A percentile compares a stretch with the other conserved stretches of the same genome.
These are phyloP conservation scores for Candida easanensis DNA, from an alignment of 805 yeast genomes.

Conservation along the genomic window DNA sequence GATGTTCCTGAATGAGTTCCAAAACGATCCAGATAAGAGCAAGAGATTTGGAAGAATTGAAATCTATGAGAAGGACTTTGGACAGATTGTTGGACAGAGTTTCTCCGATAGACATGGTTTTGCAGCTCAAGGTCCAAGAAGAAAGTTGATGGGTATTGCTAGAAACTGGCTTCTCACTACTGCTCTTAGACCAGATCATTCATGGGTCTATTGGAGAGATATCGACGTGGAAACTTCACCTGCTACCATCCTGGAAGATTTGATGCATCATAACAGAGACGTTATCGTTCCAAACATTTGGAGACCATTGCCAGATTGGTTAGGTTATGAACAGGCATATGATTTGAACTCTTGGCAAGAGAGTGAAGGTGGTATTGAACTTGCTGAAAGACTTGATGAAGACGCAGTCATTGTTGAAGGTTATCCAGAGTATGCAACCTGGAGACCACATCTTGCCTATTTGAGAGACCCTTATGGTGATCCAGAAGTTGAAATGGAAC, in stretches of 20 bases:
- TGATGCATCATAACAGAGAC: conserved; percentile 88
- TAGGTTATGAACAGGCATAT: conserved; percentile 81
- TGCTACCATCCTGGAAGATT: conserved; percentile 78
- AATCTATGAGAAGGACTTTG: conserved; percentile 88
- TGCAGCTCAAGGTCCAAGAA: conserved; percentile 92
- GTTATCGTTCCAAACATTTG: conserved; percentile 94
- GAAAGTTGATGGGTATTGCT: conserved; percentile 94
- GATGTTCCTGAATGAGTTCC: conserved; percentile 56
- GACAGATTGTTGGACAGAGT: conserved; percentile 89
- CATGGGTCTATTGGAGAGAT: conserved; percentile 97
- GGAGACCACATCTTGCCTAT: conserved; percentile 97
- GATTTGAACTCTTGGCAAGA: conserved; percentile 87
- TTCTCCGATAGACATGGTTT: conserved; percentile 93
- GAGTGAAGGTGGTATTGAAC: conserved; percentile 73
- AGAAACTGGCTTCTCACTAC: conserved; percentile 90
- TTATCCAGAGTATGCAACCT: conserved; percentile 93
- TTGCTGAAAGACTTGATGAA: conserved; percentile 78
- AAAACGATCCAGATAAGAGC: conserved; percentile 57
- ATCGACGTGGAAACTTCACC: conserved; percentile 95
- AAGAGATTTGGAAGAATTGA: conserved; percentile 80
- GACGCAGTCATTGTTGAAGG: conserved; percentile 98
- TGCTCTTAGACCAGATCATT: conserved; percentile 86
- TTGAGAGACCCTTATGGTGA: conserved; percentile 93
- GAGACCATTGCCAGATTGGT: conserved; percentile 87
- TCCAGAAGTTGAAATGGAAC: conserved; percentile 86